Base-by-base conservation (phyloP, 345 rosid species). In the Anacardium occidentale region DNA sequence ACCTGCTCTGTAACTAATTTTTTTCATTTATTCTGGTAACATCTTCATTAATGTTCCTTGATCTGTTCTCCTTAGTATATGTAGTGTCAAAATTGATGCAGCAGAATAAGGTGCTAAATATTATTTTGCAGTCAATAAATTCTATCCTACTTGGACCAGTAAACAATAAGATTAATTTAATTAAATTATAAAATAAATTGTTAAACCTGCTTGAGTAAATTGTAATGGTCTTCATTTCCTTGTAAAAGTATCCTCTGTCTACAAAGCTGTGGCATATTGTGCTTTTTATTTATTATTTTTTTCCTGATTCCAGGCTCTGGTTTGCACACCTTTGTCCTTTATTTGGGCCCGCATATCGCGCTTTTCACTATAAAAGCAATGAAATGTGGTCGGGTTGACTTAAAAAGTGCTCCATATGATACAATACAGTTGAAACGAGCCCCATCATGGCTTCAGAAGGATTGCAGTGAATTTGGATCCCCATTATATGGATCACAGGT, bases 311-410 rank as follows among this genome's bases (percentile, higher is more conserved):
- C 90, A 95, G 99, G 99, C 72, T 95, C 99, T 74, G 99, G 99
- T 75, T 80, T 95, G 76, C 99, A 95, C 73, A 95, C 99, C 21
- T 95, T 93, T 81, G 99, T 93, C 64, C 97, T 95, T 51, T 95
- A 95, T 80, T 81, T 93, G 79, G 99, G 98, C 75, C 99, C 99
- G 45, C 99, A 95, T 74, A 88, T 95, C 74, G 98, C 99, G 56
- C 77, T 94, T 47, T 91, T 95, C 86, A 95, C 99, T 32, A 78
- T 95, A 55, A 95, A 93, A 82, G 99, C 99, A 67, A 85, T 89
- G 79, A 97, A 83, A 40, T 95, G 99, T 73, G 97, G 98, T 45
- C 89, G 97, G 29, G 87, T 91, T 76, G 98, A 95, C 88, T 68
- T 95, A 48, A 95, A 95, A 83, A 88, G 84, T 84, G 98, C 98